phyloP scores from a whole-genome alignment of 1,139 yeast genomes.

The Hyphopichia burtonii region DNA sequence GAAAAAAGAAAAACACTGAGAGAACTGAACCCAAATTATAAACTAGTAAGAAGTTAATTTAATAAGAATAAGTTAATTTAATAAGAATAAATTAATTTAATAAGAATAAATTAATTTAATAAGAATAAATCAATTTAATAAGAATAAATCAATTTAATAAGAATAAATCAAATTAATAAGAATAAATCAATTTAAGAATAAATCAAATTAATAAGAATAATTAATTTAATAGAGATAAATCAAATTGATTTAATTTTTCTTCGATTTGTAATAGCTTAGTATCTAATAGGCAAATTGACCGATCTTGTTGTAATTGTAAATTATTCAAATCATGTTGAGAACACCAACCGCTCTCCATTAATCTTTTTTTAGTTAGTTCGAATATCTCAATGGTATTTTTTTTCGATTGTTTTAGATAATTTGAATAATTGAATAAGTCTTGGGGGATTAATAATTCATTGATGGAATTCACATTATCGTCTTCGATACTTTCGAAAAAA shows the following conservation, averaged over 20 bases:
- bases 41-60: too few species aligned
- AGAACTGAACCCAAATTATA: too few species aligned
- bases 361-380: constrained; percentile 33
- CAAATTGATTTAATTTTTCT: constrained; percentile 28
- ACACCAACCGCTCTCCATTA: constrained; percentile 46
- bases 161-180: too few species aligned
- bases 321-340: constrained; percentile 44
- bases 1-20: too few species aligned
- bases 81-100: too few species aligned
- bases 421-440: constrained; percentile 32
- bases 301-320: constrained; percentile 36
- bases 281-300: constrained; percentile 30
- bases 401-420: constrained; percentile 31
- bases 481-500: constrained; percentile 24
- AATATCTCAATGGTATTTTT: constrained; percentile 34
- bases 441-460: constrained; percentile 26
- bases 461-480: constrained; percentile 12
- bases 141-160: too few species aligned
- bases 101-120: too few species aligned
- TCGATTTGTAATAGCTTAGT: constrained; percentile 33
- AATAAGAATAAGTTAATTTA: too few species aligned
- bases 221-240: constrained; percentile 18
- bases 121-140: too few species aligned
- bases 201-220: neutral
- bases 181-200: too few species aligned